Conservation (phyloP, 495 filamentous ascomycete species). For the Penicillium tannophilum region DNA sequence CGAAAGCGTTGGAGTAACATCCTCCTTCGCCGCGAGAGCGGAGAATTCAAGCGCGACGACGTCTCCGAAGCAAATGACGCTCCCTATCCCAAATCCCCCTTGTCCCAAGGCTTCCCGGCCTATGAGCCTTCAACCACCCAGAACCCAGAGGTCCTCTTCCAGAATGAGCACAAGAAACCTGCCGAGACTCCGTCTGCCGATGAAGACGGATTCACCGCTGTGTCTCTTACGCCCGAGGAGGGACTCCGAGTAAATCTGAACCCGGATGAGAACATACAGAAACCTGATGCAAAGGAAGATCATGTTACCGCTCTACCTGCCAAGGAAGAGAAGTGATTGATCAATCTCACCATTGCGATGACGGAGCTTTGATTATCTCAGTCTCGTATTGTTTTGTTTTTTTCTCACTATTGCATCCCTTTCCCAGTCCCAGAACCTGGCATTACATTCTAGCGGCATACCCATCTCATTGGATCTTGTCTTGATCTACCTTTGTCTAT, state of each 20-base stretch:
- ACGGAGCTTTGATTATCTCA: too few relatives aligned
- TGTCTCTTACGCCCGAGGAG: constrained; percentile 21
- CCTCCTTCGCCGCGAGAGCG: constrained; percentile 41
- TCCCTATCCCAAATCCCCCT: constrained; percentile 38
- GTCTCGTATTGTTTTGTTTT: too few relatives aligned
- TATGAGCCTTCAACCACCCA: constrained; percentile 7
- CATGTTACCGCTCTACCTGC: constrained; percentile 10
- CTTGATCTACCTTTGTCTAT: constrained; percentile 1
- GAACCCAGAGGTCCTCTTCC: not conserved
- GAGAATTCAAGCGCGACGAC: constrained; percentile 37
- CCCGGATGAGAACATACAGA: constrained; percentile 5
- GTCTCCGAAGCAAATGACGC: constrained; percentile 19
- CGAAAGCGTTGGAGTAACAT: constrained; percentile 51
- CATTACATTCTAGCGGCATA: constrained; percentile 18
- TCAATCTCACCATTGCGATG: not conserved
- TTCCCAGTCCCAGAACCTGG: constrained; percentile 7
- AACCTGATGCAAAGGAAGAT: constrained; percentile 2
- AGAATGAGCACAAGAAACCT: constrained; percentile 7
- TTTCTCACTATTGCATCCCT: not conserved
- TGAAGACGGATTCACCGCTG: constrained; percentile 25
- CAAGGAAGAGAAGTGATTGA: constrained; percentile 5
- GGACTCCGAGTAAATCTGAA: constrained; percentile 18
- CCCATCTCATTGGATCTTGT: constrained; percentile 10
- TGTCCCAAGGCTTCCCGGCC: constrained; percentile 36
- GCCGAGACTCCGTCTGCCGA: constrained; percentile 4